phyloP scores from a whole-genome alignment of 2,329 filamentous ascomycete species.

The Colletotrichum coccodes region DNA sequence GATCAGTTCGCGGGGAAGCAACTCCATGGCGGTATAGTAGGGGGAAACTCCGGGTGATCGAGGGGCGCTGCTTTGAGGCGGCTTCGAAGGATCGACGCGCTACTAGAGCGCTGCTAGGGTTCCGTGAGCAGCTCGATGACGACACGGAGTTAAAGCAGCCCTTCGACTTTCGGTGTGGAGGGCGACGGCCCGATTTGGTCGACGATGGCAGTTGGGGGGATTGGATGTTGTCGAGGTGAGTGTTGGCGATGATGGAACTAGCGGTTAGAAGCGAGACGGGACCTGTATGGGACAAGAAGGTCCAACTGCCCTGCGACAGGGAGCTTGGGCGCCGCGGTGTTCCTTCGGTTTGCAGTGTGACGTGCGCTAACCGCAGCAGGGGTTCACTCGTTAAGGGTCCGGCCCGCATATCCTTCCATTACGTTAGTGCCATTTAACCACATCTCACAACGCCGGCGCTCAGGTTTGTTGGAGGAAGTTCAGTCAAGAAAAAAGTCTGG shows the following conservation, averaged over 20 bases:
- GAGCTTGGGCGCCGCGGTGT: conserved; percentile 22
- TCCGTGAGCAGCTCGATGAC: neutral
- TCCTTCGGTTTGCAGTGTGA: conserved; percentile 6
- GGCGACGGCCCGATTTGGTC: neutral
- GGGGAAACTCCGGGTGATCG: conserved; percentile 5
- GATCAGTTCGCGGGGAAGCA: conserved; percentile 59
- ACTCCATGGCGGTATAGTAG: conserved; percentile 49
- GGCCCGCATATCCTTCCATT: neutral
- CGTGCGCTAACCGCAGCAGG: conserved; percentile 16
- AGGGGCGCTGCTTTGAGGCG: neutral
- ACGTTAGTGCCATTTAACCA: neutral
- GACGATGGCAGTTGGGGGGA: neutral
- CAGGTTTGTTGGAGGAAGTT: no score
- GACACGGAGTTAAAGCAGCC: neutral
- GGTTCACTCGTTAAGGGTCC: conserved; percentile 6
- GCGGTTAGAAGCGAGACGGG: conserved; percentile 23
- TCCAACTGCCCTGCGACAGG: conserved; percentile 8
- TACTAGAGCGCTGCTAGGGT: neutral
- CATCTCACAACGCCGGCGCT: no score
- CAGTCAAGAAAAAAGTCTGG: neutral
- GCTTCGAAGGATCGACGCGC: neutral
- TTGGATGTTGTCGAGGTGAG: conserved; percentile 2
- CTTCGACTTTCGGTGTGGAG: neutral
- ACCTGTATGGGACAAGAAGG: conserved; percentile 4
- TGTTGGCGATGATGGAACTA: neutral